Base-by-base conservation (phyloP, 2,329 filamentous ascomycete genomes). In the Exserohilum turcica region DNA sequence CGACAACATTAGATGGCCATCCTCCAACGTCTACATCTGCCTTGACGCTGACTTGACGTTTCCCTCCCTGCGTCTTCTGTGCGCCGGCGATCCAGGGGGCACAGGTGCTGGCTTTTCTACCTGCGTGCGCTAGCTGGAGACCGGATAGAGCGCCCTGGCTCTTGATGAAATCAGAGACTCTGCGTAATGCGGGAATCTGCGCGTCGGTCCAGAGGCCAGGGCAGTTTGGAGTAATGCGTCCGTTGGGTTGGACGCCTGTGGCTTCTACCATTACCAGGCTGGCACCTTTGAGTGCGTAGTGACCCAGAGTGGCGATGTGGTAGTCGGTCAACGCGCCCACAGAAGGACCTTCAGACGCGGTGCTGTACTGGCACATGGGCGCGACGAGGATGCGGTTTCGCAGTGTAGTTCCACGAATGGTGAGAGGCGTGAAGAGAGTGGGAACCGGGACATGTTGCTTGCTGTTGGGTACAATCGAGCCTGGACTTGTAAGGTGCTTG, bases 401-500 rank as follows among this genome's bases (percentile, higher is more conserved):
- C 21, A 75, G 64, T 1, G 69, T 75, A 3, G 62, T 65, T 28
- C 60, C 60, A 36, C 73, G 67, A 45, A 75, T 74, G n/a, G 62
- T 68, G 21, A 75, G 65, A 5, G 73, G 70, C 9, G 51, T 71
- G 57, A 75, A 75, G 37, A 75, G 66, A 1, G 65, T 74, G 0
- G 73, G 71, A 3, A 60, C 52, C 5, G 38, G 27, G 0, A 18
- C 29, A 32, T 59, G 56, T 32, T 54, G 49, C 8, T 54, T 55
- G 19, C 42, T 36, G 13, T 42, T 39, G n/a, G 55, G 43, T 9
- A 47, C 29, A 4, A 64, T 63, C 2, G 64, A 77, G 13, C 78
- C 78, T 5, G 79, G 77, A 3, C 72, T 73, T 12, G 67, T 69
- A 36, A 70, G 48, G 58, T 81, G 79, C 9, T 72, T 61, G 8